Evolutionary conservation across 2,329 filamentous ascomycete genomes (phyloP), one percentile per base, ranked within the genome.

Genomic region (Sarocladiaceae sp.): DNA sequence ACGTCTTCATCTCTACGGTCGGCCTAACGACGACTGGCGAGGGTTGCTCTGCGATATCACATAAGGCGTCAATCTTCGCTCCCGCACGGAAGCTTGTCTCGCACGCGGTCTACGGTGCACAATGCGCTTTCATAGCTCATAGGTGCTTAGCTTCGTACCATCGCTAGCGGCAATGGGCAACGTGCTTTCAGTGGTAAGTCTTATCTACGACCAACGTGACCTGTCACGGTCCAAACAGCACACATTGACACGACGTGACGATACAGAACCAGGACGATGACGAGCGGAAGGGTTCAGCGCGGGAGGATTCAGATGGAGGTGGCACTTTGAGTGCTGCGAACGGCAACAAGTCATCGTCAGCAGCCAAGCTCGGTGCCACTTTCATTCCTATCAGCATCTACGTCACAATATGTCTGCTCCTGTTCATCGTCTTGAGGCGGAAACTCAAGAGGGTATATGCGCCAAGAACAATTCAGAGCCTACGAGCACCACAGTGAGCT

Each of bases 371-470:
- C 4, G 67, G 76, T 33, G 72, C 71, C 57, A 83, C 80, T 18
- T 74, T 84, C 39, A 62, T 80, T 1, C 81, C 81, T 17, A 73
- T 82, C 13, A 58, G 72, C 56, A 61, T 81, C 52, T 80, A 78
- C 60, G 68, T 77, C 5, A 66, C 60, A 36, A 56, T 82, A 15
- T 82, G 79, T 54, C 52, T 82, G 31, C 29, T 71, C 55, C 64
- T 78, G 51, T 84, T 84, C 58, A 58, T 76, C 49, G 40, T 71
- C 10, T 60, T 79, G 42, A 74, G 81, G 13, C 70, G 68, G n/a
- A 72, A 67, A 49, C 71, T 68, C 46, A 68, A 66, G 26, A 74
- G 80, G 28, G 78, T 83, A 12, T 84, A 84, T 62, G 68, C 77
- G 0, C 79, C 81, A 3, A 71, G 80, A 52, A 71, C 74, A 1